Percentiles rank a stretch among this genome's conserved stretches.
These are phyloP conservation scores for Populus deltoides DNA, from an alignment of 345 rosid genomes.

Conservation along the genomic window DNA sequence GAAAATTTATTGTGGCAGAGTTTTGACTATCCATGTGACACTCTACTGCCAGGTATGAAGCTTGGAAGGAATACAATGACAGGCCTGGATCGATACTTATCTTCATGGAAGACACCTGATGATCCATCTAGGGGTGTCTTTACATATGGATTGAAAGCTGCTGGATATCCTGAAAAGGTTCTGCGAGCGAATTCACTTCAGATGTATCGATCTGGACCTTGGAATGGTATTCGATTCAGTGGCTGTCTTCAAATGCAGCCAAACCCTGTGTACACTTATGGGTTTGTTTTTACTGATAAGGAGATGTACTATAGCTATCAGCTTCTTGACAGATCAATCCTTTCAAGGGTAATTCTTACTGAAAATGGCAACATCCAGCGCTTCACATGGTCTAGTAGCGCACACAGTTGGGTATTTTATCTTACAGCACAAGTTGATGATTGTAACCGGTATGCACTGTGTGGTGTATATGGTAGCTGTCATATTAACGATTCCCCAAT, in stretches of 20 bases:
- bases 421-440: neutral
- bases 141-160: conserved; percentile 1
- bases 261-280: neutral
- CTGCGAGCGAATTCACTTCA: conserved; percentile 8
- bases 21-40: neutral
- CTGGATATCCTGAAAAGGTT: conserved; percentile 27
- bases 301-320: neutral
- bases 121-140: conserved; percentile 42
- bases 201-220: conserved; percentile 27
- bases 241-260: neutral
- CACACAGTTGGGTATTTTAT: neutral
- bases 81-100: conserved; percentile 5
- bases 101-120: conserved; percentile 35
- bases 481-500: neutral
- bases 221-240: conserved; percentile 29
- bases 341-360: neutral
- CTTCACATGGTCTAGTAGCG: neutral
- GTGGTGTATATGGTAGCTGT: neutral
- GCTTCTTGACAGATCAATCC: neutral
- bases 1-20: neutral
- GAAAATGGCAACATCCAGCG: neutral
- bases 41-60: neutral
- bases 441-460: neutral
- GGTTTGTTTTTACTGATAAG: neutral
- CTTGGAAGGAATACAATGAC: neutral